A percentile compares a stretch with the other conserved stretches of the same genome.
Evolutionary conservation across 2,329 filamentous ascomycete species (phyloP).

Genomic region (Fusarium albidum): DNA sequence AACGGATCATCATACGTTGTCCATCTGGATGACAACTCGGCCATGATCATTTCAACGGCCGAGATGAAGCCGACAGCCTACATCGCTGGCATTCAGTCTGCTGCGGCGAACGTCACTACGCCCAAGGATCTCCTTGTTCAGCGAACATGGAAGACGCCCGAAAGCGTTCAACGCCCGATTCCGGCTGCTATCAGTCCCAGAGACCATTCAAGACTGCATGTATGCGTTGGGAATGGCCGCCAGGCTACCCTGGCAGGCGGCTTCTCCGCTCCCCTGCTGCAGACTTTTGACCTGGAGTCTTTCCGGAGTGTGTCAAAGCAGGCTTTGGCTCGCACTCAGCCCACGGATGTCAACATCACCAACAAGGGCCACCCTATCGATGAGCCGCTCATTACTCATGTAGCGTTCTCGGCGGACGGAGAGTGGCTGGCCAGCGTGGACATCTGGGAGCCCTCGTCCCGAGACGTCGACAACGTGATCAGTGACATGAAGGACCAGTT

Average conservation of each 20-base stretch:
- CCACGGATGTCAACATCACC: conserved; percentile 80
- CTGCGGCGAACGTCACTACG: conserved; percentile 58
- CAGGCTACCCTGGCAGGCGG: conserved; percentile 62
- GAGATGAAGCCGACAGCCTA: conserved; percentile 87
- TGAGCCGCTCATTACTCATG: conserved; percentile 79
- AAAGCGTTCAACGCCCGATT: conserved; percentile 58
- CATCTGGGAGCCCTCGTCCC: conserved; percentile 80
- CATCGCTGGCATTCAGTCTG: conserved; percentile 81
- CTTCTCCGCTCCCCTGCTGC: conserved; percentile 68
- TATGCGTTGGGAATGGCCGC: conserved; percentile 72
- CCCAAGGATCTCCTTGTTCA: conserved; percentile 62
- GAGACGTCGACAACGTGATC: conserved; percentile 66
- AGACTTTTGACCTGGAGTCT: conserved; percentile 85
- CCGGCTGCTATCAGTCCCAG: conserved; percentile 70
- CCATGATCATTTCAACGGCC: conserved; percentile 88
- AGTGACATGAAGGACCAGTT: conserved; percentile 53
- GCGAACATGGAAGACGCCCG: conserved; percentile 57
- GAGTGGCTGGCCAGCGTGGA: conserved; percentile 92
- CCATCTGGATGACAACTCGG: conserved; percentile 89
- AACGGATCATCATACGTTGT: conserved; percentile 83
- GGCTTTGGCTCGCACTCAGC: conserved; percentile 86
- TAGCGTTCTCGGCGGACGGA: conserved; percentile 82
- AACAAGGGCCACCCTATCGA: conserved; percentile 75
- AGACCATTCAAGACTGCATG: conserved; percentile 69
- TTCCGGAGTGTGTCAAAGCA: conserved; percentile 85